Conservation (phyloP, 1,284 basidiomycete genomes). For the Fomitiporia mediterranea region DNA sequence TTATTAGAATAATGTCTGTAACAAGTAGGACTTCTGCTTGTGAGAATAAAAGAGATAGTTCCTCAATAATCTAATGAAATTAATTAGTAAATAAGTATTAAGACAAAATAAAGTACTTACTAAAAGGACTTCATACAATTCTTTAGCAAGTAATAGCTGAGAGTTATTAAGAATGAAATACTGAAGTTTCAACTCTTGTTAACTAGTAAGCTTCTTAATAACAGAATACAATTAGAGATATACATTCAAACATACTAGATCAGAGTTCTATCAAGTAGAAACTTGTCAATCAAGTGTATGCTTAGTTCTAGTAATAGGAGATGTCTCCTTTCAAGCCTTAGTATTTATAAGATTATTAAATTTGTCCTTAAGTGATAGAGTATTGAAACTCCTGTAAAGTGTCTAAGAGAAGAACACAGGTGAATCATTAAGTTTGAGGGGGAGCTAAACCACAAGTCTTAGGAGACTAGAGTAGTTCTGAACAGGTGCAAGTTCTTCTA, state of each 20-base stretch:
- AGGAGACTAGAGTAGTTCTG: too few species aligned
- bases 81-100: not conserved
- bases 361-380: not conserved
- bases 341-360: not conserved
- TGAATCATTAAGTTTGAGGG: too few species aligned
- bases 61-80: constrained; percentile 18
- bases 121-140: too few species aligned
- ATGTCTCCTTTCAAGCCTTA: not conserved
- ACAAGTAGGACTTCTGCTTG: constrained; percentile 24
- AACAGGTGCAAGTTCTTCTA: too few species aligned
- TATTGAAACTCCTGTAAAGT: too few species aligned
- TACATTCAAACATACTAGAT: not conserved
- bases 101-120: too few species aligned
- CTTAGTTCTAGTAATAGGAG: not conserved
- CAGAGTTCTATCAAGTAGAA: not conserved
- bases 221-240: not conserved
- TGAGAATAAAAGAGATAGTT: constrained; percentile 23
- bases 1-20: constrained; percentile 24
- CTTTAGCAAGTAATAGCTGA: too few species aligned
- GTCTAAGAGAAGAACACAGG: too few species aligned
- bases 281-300: not conserved
- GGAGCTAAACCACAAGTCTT: too few species aligned
- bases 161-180: not conserved
- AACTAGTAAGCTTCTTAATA: not conserved
- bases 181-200: not conserved